Conservation (phyloP, 108 stramenopile genomes). For the Cyclotella sp. region DNA sequence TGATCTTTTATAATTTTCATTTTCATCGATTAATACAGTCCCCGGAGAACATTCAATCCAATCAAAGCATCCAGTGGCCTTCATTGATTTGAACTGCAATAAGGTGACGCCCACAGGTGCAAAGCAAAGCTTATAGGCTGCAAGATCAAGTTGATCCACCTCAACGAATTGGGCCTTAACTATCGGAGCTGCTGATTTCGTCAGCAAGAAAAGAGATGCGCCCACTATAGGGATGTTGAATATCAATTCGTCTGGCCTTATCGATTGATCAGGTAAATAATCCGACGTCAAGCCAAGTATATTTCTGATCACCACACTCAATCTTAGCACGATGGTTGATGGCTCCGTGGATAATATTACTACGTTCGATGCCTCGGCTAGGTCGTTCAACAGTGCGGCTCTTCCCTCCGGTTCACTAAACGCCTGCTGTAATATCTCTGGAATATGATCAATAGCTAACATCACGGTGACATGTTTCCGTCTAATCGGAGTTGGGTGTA, state of each 20-base stretch:
- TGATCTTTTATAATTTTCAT: constrained; percentile 12
- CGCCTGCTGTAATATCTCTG: background rate
- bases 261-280: constrained; percentile 23
- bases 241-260: constrained; percentile 15
- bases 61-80: constrained; percentile 31
- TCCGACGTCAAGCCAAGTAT: constrained; percentile 23
- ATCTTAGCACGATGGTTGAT: constrained; percentile 9
- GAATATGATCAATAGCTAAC: background rate
- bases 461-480: background rate
- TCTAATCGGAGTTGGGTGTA: background rate
- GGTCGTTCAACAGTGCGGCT: constrained; percentile 18
- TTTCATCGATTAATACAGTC: constrained; percentile 21
- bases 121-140: constrained; percentile 9
- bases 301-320: constrained; percentile 9
- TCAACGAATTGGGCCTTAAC: constrained; percentile 6
- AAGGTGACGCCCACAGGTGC: constrained; percentile 28
- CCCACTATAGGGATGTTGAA: constrained; percentile 20
- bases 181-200: constrained; percentile 6
- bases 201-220: constrained; percentile 1
- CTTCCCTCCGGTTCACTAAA: constrained; percentile 10
- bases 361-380: constrained; percentile 20
- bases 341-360: background rate
- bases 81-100: constrained; percentile 25
- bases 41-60: constrained; percentile 28
- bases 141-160: constrained; percentile 18